Evolutionary conservation across 2,329 filamentous ascomycete genomes (phyloP).

Genomic region (Aspergillus novoparasiticus): DNA sequence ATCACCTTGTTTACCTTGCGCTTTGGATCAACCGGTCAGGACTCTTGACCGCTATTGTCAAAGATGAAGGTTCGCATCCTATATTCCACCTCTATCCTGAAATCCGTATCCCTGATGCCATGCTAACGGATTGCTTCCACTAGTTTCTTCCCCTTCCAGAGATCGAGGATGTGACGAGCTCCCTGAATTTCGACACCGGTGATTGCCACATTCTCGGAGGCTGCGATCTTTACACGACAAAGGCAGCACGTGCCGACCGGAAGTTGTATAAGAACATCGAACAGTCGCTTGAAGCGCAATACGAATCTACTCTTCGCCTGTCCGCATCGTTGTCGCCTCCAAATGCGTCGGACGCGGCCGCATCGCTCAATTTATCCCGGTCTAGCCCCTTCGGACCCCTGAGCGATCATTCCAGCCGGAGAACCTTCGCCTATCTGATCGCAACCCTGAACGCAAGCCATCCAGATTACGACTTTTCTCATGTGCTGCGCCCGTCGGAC

Average conservation of each 20-base stretch:
- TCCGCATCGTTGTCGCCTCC: constrained; percentile 87
- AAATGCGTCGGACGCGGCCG: constrained; percentile 69
- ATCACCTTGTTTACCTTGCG: not conserved
- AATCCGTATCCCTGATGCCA: not conserved
- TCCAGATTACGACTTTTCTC: constrained; percentile 95
- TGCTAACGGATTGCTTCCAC: constrained; percentile 23
- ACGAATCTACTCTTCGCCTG: constrained; percentile 82
- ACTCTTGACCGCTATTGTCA: constrained; percentile 10
- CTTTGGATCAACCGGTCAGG: constrained; percentile 10
- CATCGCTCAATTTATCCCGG: constrained; percentile 72
- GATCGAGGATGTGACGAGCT: constrained; percentile 87
- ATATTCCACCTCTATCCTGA: not conserved
- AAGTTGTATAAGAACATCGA: constrained; percentile 97
- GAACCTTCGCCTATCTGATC: constrained; percentile 94
- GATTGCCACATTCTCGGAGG: constrained; percentile 91
- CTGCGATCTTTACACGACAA: constrained; percentile 96
- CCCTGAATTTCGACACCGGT: constrained; percentile 92
- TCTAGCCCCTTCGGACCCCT: constrained; percentile 91
- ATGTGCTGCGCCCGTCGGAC: constrained; percentile 83
- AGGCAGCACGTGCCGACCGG: constrained; percentile 92
- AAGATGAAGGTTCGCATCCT: constrained; percentile 24
- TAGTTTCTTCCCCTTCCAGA: constrained; percentile 91
- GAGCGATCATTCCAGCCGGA: constrained; percentile 81
- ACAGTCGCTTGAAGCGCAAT: constrained; percentile 84
- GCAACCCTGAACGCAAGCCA: constrained; percentile 96